Evolutionary conservation across 2,329 filamentous ascomycete genomes (phyloP), one percentile per base, ranked within the genome.

Genomic region (Colletotrichum musae): DNA sequence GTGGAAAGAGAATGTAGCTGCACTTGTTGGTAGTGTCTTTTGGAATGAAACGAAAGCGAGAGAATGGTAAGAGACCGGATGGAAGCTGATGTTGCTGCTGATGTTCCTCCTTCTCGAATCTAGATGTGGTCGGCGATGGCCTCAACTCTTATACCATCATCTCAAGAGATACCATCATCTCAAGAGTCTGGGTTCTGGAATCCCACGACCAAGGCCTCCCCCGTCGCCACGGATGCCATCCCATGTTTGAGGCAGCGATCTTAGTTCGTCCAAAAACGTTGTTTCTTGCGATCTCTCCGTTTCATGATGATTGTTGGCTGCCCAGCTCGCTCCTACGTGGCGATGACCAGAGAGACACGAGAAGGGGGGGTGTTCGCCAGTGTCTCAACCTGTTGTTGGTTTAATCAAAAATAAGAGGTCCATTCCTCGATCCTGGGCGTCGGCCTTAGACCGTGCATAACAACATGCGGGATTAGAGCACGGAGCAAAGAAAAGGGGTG

Each of bases 221-320:
- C 47, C 12, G 9, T 43, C 39, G 47, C 32, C 39, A 18, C 48
- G 32, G 26, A 68, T 47, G 41, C 28, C 56, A 69, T 60, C 60
- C 50, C 43, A 60, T 51, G 63, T 57, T 52, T 52, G 32, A 39
- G 62, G 32, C 39, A 18, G 50, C n/a, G 43, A 41, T 32, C 16
- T 28, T 50, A 52, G 51, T 57, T 66, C 43, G 39, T 66, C 62
- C 66, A 36, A 69, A 69, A 57, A 57, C 51, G 56, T 28, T 60
- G 51, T 61, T 57, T 57, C 56, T 69, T 60, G 66, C 62, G 66
- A 70, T 43, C 7, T 52, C 24, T 2, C 48, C 67, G 51, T 70
- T 67, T 61, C 67, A 67, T 57, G 39, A 18, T 70, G 62, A 67
- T 70, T 67, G 62, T 62, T 67, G 67, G 62, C 67, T 57, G 21